These are phyloP conservation scores for Aschersonia sp. DNA, from an alignment of 2,329 filamentous ascomycete species.

Conservation along the genomic window DNA sequence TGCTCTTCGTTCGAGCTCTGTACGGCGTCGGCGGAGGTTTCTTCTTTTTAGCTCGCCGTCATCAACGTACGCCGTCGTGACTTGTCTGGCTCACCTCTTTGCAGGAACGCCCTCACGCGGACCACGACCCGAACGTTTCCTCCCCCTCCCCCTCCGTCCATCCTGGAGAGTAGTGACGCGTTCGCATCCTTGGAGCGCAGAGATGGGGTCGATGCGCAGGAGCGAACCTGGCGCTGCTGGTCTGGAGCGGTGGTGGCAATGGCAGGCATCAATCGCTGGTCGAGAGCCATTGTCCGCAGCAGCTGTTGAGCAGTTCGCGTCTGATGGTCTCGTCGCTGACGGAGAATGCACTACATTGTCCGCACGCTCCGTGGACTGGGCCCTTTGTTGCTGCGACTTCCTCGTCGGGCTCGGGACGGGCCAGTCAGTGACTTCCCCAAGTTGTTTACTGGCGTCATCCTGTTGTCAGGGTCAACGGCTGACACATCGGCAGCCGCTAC, in stretches of 20 bases:
- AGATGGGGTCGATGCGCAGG: slow-evolving; percentile 66
- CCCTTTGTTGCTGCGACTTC: not conserved
- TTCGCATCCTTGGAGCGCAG: slow-evolving; percentile 58
- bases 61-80: too few species aligned
- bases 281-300: slow-evolving; percentile 25
- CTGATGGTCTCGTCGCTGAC: slow-evolving; percentile 23
- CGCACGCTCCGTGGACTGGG: not conserved
- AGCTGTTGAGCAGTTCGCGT: slow-evolving; percentile 24
- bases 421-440: too few species aligned
- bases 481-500: too few species aligned
- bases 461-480: slow-evolving; percentile 19
- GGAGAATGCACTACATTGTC: slow-evolving; percentile 24
- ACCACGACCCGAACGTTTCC: slow-evolving; percentile 77
- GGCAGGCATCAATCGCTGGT: slow-evolving; percentile 30
- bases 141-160: slow-evolving; percentile 53
- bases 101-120: slow-evolving; percentile 64
- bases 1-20: slow-evolving; percentile 69
- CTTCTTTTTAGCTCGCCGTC: too few species aligned
- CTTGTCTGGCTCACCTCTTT: slow-evolving; percentile 35
- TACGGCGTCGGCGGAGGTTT: too few species aligned
- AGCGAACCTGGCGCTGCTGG: slow-evolving; percentile 29
- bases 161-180: slow-evolving; percentile 38
- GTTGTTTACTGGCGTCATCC: slow-evolving; percentile 20
- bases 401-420: not conserved
- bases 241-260: slow-evolving; percentile 14